Base-by-base conservation (phyloP, 495 filamentous ascomycete species). In the Jackrogersella minutella region DNA sequence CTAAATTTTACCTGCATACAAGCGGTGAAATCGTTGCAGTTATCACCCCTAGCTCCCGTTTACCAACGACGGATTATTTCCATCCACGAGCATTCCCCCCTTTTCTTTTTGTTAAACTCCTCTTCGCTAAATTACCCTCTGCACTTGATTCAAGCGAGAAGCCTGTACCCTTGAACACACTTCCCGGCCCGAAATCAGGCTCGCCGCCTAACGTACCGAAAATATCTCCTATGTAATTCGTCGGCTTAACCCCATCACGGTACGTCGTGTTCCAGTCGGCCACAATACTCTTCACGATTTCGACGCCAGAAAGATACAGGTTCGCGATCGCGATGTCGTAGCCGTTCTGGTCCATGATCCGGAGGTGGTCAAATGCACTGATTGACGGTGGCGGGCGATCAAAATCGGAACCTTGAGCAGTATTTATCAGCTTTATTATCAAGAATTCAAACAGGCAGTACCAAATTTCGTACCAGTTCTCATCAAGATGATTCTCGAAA, bases 201-300 rank as follows among this genome's bases (percentile, higher is more conserved):
- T 69, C 68, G 5, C 87, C 88, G 11, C 89, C 88, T 34, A 91
- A 66, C 6, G 84, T 85, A 7, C 88, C 90, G 57, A 89, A 87
- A 50, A 91, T 87, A 71, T 92, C 88, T 6, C 90, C 90, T 30
- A 93, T 79, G 62, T 92, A 92, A 69, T 92, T 93, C 13, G 56
- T 77, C 0, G 88, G 76, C 72, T 84, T 81, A 49, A 92, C 74
- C 10, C 90, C 90, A 17, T 68, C 57, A 22, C 78, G 72, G 62
- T 88, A 93, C 0, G 75, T 86, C 13, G 56, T 64, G 3, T 87
- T 64, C 90, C 90, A 93, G 1, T 73, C 80, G 0, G 66, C 54
- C 22, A 91, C 31, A 58, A 93, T 90, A 1, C 89, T 90, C 59
- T 86, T 71, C 2, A 92, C 85, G 11, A 93, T 86, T 60, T 88